Conservation (phyloP, 2,329 filamentous ascomycete species). For the Fusarium verrucosum region DNA sequence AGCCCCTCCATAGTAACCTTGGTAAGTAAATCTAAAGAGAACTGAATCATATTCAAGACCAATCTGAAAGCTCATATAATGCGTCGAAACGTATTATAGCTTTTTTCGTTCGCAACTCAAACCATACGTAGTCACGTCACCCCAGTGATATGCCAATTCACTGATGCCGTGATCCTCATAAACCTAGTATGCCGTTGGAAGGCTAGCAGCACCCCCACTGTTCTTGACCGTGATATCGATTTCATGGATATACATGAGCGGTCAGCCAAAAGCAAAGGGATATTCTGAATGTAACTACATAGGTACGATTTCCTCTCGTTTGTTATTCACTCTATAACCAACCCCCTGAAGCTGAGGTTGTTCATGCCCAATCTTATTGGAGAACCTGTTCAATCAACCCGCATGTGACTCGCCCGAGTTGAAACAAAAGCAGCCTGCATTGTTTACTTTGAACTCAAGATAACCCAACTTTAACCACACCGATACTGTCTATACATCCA, state of each 20-base stretch:
- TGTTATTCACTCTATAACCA: background rate
- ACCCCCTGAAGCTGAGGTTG: background rate
- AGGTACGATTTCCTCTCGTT: background rate
- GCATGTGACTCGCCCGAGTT: background rate
- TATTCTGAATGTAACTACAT: background rate
- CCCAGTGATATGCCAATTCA: background rate
- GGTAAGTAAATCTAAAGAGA: background rate
- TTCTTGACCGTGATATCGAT: constrained; percentile 11
- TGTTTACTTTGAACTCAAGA: constrained; percentile 3
- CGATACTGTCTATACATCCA: constrained; percentile 21
- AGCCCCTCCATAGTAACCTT: too few relatives aligned
- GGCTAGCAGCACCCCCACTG: constrained; percentile 24
- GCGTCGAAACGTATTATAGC: background rate
- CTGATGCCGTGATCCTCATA: constrained; percentile 18
- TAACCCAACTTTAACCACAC: constrained; percentile 29
- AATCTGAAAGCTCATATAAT: background rate
- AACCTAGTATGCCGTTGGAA: constrained; percentile 13
- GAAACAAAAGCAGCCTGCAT: constrained; percentile 1
- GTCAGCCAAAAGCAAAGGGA: constrained; percentile 13
- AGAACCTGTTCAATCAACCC: background rate
- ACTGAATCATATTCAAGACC: too few relatives aligned
- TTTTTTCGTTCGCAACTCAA: background rate
- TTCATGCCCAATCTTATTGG: background rate
- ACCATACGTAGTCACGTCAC: background rate
- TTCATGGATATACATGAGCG: constrained; percentile 14